These are phyloP conservation scores for Mycena pura DNA, from an alignment of 768 basidiomycete genomes.

Conservation along the genomic window DNA sequence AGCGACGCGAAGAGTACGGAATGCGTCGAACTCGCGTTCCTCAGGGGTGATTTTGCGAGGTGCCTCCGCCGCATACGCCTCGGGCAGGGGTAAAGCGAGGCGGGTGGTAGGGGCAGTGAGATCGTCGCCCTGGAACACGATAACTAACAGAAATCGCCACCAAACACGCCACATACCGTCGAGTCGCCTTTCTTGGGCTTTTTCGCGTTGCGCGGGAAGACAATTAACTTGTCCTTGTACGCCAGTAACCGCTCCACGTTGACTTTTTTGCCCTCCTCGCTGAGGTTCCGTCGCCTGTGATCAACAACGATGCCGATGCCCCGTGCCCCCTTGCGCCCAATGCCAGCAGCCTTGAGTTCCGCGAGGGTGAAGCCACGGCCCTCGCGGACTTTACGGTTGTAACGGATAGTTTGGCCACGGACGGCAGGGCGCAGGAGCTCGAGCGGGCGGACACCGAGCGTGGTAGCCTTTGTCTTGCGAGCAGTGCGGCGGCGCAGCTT, in stretches of 20 bases:
- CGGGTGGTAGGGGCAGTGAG: conserved; percentile 82
- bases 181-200: conserved; percentile 98
- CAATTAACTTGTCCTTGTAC: conserved; percentile 91
- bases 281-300: conserved; percentile 94
- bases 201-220: conserved; percentile 95
- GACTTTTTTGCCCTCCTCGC: conserved; percentile 94
- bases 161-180: conserved; percentile 59
- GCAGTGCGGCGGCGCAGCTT: conserved; percentile 95
- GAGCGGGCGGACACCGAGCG: conserved; percentile 91
- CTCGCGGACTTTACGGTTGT: conserved; percentile 97
- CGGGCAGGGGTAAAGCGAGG: conserved; percentile 67
- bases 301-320: conserved; percentile 95
- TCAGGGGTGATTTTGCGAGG: conserved; percentile 93
- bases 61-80: conserved; percentile 71
- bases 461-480: conserved; percentile 88
- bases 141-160: conserved; percentile 10
- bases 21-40: conserved; percentile 90
- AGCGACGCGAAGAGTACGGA: conserved; percentile 83
- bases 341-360: conserved; percentile 95
- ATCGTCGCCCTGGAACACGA: conserved; percentile 71
- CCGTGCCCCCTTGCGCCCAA: conserved; percentile 91
- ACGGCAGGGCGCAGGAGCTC: conserved; percentile 95
- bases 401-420: conserved; percentile 93
- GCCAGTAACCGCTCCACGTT: conserved; percentile 94
- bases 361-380: conserved; percentile 95